Evolutionary conservation across 805 yeast species (phyloP).

Genomic region (Sporopachydermia lactativora): DNA sequence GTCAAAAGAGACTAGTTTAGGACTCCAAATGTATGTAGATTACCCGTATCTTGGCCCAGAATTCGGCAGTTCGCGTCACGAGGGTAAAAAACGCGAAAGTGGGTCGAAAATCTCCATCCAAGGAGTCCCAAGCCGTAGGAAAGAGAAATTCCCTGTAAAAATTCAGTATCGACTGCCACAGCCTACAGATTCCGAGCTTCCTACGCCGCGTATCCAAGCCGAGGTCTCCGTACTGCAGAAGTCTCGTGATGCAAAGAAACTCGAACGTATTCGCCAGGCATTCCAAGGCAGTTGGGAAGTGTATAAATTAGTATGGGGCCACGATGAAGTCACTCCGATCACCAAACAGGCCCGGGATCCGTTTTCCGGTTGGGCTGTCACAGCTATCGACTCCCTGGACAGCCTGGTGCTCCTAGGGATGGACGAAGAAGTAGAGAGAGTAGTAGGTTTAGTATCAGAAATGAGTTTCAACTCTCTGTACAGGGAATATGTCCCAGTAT

Average conservation of each 20-base stretch:
- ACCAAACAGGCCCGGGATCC: constrained; percentile 16
- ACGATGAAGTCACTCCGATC: constrained; percentile 31
- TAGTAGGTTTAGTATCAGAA: constrained; percentile 21
- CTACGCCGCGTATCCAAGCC: not conserved
- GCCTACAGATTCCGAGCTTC: not conserved
- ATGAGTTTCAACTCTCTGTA: constrained; percentile 27
- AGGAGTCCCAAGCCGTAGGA: not conserved
- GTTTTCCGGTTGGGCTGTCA: constrained; percentile 30
- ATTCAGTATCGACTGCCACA: not conserved
- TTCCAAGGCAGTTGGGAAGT: constrained; percentile 21
- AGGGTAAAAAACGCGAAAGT: not conserved
- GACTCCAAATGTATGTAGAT: not conserved
- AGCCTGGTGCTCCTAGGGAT: constrained; percentile 34
- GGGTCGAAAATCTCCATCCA: not conserved
- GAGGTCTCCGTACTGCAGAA: not conserved
- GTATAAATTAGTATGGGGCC: constrained; percentile 31
- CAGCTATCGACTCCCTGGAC: constrained; percentile 36
- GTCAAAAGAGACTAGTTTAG: no score
- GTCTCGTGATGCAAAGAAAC: not conserved
- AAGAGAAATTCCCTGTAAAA: not conserved
- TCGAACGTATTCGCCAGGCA: not conserved
- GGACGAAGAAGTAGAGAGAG: constrained; percentile 23
- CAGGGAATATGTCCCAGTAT: constrained; percentile 29
- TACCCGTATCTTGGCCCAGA: not conserved
- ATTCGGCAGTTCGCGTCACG: not conserved